Conservation (phyloP, 352 stramenopile species). For the Globisporangium ultimum region DNA sequence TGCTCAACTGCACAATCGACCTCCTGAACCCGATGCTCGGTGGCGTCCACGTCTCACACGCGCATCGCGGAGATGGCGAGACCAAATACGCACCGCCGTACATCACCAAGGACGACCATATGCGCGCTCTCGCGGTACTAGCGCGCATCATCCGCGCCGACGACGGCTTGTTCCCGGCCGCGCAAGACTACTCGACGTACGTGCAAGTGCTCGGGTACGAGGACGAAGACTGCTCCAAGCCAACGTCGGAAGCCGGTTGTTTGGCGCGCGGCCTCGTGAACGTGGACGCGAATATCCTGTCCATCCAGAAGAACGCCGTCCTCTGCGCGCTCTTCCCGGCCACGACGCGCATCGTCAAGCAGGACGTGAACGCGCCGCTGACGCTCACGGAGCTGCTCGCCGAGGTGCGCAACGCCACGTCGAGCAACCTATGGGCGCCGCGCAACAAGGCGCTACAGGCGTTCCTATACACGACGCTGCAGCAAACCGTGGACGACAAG, state of each 20-base stretch:
- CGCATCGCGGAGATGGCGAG: slow-evolving; percentile 36
- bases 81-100: slow-evolving; percentile 26
- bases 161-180: slow-evolving; percentile 45
- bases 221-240: slow-evolving; percentile 40
- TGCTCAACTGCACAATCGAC: slow-evolving; percentile 39
- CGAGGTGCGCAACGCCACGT: slow-evolving; percentile 23
- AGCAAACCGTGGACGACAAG: slow-evolving; percentile 21
- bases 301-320: slow-evolving; percentile 35
- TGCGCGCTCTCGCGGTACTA: slow-evolving; percentile 35
- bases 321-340: slow-evolving; percentile 36
- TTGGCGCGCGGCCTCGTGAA: slow-evolving; percentile 49
- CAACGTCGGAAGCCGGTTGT: slow-evolving; percentile 53
- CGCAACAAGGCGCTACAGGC: slow-evolving; percentile 28
- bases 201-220: slow-evolving; percentile 34
- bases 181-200: slow-evolving; percentile 45
- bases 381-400: slow-evolving; percentile 33
- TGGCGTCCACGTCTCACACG: slow-evolving; percentile 56
- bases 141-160: slow-evolving; percentile 41
- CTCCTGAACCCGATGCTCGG: slow-evolving; percentile 45
- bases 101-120: slow-evolving; percentile 33
- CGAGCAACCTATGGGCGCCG: slow-evolving; percentile 11
- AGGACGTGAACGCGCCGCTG: slow-evolving; percentile 48
- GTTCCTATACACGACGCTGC: slow-evolving; percentile 32
- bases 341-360: slow-evolving; percentile 48
- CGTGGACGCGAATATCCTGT: slow-evolving; percentile 36